Base-by-base conservation (phyloP, 2,329 filamentous ascomycete genomes). In the Cladosporium sp. region DNA sequence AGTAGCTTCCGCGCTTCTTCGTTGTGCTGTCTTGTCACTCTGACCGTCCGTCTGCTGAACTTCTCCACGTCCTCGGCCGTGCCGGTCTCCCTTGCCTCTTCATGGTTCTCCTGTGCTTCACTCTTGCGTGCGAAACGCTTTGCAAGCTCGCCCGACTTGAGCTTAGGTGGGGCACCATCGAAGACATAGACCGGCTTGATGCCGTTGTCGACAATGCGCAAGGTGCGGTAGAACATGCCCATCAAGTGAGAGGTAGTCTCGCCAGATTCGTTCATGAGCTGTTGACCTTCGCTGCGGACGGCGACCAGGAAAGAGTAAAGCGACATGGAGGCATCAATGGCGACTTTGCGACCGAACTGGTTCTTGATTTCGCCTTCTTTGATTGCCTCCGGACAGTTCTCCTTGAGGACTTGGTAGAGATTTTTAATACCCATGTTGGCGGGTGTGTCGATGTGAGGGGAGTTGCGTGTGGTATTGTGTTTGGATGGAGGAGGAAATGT, bases 141-240 rank as follows among this genome's bases (percentile, higher is more conserved):
- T 55, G 95, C 95, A 65, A 99, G 84, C 81, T 99, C 95, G 69
- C 95, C 95, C 0, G 93, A 97, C 82, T 99, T 99, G 77, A 99
- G 89, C 78, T 97, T 98, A 0, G 95, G 95, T 21, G 95, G 95
- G 11, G 93, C 93, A 66, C 95, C 95, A 73, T 99, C 95, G 77
- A 99, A 99, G 66, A 99, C 94, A 79, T 97, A 99, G 71, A 99
- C 86, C 1, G 95, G 95, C 78, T 99, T 99, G 82, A 99, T 98
- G 66, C 95, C 95, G 74, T 97, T 98, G 80, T 99, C 95, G 74
- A 98, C 92, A 82, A 99, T 98, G 73, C 95, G 93, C 7, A 99
- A 85, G 2, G 95, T 99, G 73, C 95, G 93, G 84, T 99, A 99
- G 83, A 99, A 99, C 89, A 99, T 94, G 75, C 95, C 95, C 93